Conservation (phyloP, 192 early-diverging fungal species). For the Gamsiella multidivaricata region DNA sequence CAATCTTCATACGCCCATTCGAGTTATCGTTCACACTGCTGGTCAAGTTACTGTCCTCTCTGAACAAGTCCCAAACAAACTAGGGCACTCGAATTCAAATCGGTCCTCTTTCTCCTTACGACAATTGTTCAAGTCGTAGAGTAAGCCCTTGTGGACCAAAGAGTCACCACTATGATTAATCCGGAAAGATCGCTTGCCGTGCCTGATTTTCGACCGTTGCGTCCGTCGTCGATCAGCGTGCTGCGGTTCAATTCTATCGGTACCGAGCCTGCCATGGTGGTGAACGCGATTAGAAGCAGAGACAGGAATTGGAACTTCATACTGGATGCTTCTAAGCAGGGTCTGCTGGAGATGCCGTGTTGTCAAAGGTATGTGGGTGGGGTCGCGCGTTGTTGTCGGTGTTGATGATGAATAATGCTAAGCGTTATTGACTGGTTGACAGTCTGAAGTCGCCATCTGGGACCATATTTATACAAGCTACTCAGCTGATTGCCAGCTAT, state of each 20-base stretch:
- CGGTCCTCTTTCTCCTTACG: background rate
- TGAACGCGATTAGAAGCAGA: conserved; percentile 13
- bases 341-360: no score
- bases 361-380: no score
- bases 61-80: conserved; percentile 12
- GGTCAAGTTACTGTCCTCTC: conserved; percentile 11
- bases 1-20: background rate
- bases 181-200: conserved; percentile 10
- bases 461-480: background rate
- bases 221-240: conserved; percentile 13
- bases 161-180: conserved; percentile 23
- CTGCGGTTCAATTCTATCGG: background rate
- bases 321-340: background rate
- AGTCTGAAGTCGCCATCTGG: background rate
- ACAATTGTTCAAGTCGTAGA: conserved; percentile 2
- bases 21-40: conserved; percentile 34
- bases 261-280: conserved; percentile 4
- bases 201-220: conserved; percentile 17
- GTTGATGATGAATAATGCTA: no score
- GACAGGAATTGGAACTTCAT: conserved; percentile 35
- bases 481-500: no score
- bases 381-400: no score
- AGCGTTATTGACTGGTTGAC: background rate
- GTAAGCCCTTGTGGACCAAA: conserved; percentile 4
- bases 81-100: conserved; percentile 5